Evolutionary conservation across 345 rosid genomes (phyloP).

Genomic region (thale cress (Arabidopsis thaliana)): TAIR10.1 NC_003074.8:9500001-9500500

Average conservation of each 20-base stretch:
- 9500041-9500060: too few relatives aligned
- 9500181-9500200: conserved; percentile 50
- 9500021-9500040: too few relatives aligned
- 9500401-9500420: conserved; percentile 58
- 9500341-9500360: conserved; percentile 64
- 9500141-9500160: conserved; percentile 37
- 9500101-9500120: too few relatives aligned
- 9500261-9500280: conserved; percentile 90
- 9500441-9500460: conserved; percentile 72
- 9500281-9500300: conserved; percentile 77
- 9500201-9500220: conserved; percentile 57
- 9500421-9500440: conserved; percentile 68
- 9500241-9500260: conserved; percentile 59
- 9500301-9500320: conserved; percentile 73
- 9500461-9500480: conserved; percentile 75
- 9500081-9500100: too few relatives aligned
- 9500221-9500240: conserved; percentile 69
- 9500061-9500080: too few relatives aligned
- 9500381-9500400: conserved; percentile 83
- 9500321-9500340: conserved; percentile 72
- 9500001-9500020: too few relatives aligned
- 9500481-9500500: conserved; percentile 71
- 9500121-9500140: conserved; percentile 26
- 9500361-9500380: conserved; percentile 63
- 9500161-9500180: conserved; percentile 61